Conservation (phyloP, 306 rosid species). For the Leucaena leucocephala region DNA sequence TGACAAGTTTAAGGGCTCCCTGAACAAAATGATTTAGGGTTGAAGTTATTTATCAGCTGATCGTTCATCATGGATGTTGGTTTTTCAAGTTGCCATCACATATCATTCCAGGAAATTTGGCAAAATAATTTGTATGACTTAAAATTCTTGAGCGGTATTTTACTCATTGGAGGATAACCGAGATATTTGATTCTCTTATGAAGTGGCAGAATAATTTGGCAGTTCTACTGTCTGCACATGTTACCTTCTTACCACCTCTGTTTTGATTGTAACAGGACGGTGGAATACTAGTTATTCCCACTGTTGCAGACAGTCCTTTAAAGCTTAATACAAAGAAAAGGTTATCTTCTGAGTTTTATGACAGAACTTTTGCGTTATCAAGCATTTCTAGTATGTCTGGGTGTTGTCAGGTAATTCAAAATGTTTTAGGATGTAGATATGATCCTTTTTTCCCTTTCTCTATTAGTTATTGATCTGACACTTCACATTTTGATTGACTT, state of each 20-base stretch:
- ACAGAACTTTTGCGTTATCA: constrained; percentile 44
- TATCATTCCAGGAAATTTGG: too few relatives aligned
- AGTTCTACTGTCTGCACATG: constrained; percentile 5
- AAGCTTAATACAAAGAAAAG: constrained; percentile 46
- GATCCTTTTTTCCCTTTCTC: constrained; percentile 13
- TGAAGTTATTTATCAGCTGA: too few relatives aligned
- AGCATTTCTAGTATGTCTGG: constrained; percentile 65
- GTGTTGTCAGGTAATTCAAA: constrained; percentile 68
- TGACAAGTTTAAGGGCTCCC: too few relatives aligned
- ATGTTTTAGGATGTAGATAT: constrained; percentile 32
- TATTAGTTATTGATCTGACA: constrained; percentile 32
- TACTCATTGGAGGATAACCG: background rate
- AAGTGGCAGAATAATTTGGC: constrained; percentile 27
- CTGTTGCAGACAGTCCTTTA: constrained; percentile 55
- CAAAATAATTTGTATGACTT: background rate
- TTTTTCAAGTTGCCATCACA: too few relatives aligned
- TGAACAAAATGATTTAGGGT: too few relatives aligned
- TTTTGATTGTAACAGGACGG: constrained; percentile 47
- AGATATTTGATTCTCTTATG: constrained; percentile 21
- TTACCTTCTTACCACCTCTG: constrained; percentile 9
- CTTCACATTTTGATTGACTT: constrained; percentile 16
- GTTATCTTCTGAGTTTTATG: constrained; percentile 50
- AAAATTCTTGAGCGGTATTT: constrained; percentile 13
- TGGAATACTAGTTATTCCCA: constrained; percentile 63
- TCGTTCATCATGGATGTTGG: too few relatives aligned